These are phyloP conservation scores for Sphaerostilbella broomeana DNA, from an alignment of 2,329 filamentous ascomycete species.

Conservation along the genomic window DNA sequence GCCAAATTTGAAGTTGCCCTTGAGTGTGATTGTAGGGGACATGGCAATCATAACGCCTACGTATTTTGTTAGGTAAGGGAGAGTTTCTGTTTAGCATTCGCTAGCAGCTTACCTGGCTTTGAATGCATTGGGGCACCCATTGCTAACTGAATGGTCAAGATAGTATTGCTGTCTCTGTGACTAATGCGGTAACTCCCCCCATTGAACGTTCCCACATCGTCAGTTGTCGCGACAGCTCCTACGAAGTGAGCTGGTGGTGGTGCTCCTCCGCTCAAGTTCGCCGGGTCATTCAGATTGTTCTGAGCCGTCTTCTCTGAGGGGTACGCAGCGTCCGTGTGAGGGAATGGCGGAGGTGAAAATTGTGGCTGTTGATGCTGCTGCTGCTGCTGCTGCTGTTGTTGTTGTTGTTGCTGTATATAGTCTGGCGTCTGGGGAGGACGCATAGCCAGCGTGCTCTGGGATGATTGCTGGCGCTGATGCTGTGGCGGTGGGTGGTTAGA, in stretches of 20 bases:
- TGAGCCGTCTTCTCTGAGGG: constrained; percentile 7
- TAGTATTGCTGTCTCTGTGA: constrained; percentile 84
- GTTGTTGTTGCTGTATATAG: constrained; percentile 26
- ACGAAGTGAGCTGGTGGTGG: constrained; percentile 51
- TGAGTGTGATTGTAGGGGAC: constrained; percentile 79
- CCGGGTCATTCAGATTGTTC: constrained; percentile 15
- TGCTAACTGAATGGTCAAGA: constrained; percentile 82
- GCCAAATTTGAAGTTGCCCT: constrained; percentile 76
- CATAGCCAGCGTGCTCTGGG: no score
- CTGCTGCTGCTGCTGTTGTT: constrained; percentile 18
- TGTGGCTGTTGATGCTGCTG: constrained; percentile 16
- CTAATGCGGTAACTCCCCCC: constrained; percentile 91
- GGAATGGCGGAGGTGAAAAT: constrained; percentile 27
- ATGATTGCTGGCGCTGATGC: constrained; percentile 26
- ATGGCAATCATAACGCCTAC: constrained; percentile 87
- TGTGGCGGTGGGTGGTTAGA: constrained; percentile 15
- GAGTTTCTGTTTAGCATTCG: neutral
- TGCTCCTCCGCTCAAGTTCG: constrained; percentile 32
- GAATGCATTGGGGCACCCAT: constrained; percentile 77
- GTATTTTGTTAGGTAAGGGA: no score
- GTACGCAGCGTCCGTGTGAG: constrained; percentile 21
- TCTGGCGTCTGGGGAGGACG: no score
- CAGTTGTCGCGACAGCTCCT: constrained; percentile 55
- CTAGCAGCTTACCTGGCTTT: constrained; percentile 56
- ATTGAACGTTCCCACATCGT: constrained; percentile 95